Evolutionary conservation across 371 early-diverging fungal species (phyloP).

Genomic region (Mortierella sp.): DNA sequence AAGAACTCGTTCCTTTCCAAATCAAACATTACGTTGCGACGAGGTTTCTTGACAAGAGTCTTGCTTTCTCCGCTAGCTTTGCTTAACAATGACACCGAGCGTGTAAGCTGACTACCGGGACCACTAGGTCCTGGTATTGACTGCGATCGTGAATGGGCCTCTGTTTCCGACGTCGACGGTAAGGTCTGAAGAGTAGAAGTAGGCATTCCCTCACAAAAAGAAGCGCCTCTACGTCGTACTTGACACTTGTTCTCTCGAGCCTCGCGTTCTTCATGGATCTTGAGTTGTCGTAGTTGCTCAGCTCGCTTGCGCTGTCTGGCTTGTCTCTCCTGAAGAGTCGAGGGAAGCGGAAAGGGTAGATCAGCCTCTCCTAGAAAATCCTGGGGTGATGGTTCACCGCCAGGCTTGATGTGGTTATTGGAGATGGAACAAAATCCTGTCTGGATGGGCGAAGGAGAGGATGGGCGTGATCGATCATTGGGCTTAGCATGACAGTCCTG

Average conservation of each 20-base stretch:
- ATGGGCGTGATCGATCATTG: background rate
- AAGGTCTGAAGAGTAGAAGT: background rate
- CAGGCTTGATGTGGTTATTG: constrained; percentile 3
- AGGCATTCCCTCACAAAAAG: constrained; percentile 28
- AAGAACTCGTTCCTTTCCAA: constrained; percentile 30
- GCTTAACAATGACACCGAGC: constrained; percentile 31
- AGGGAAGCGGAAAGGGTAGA: constrained; percentile 41
- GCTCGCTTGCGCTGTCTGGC: constrained; percentile 44
- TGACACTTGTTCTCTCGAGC: constrained; percentile 21
- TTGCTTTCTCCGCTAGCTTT: background rate
- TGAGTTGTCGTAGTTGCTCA: constrained; percentile 44
- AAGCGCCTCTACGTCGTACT: constrained; percentile 26
- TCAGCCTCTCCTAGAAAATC: constrained; percentile 50
- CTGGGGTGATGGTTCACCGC: constrained; percentile 38
- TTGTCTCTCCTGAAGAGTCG: constrained; percentile 43
- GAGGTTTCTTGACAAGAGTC: background rate
- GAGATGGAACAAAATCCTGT: constrained; percentile 47
- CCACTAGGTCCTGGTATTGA: background rate
- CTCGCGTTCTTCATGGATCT: constrained; percentile 45
- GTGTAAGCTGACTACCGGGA: constrained; percentile 14
- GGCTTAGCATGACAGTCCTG: too few species aligned
- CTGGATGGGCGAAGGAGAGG: constrained; percentile 8
- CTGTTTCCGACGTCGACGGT: background rate
- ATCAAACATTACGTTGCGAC: constrained; percentile 41
- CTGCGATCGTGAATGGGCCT: background rate